These are phyloP conservation scores for Boletus sp. DNA, from an alignment of 768 basidiomycete species.

Conservation along the genomic window DNA sequence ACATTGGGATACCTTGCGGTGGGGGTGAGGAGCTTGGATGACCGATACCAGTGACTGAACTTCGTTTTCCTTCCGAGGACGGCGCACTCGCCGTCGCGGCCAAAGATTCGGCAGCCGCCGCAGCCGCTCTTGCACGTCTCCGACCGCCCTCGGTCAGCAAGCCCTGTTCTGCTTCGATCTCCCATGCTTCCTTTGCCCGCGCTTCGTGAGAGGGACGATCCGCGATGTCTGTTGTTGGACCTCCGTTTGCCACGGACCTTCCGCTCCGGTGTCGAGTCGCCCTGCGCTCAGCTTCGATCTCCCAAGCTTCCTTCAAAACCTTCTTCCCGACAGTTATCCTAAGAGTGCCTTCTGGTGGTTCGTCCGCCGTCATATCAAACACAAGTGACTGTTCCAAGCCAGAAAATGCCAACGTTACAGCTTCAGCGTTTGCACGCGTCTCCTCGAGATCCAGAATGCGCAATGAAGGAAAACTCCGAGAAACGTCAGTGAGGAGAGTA, in stretches of 20 bases:
- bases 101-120: constrained; percentile 35
- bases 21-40: constrained; percentile 27
- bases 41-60: constrained; percentile 19
- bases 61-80: constrained; percentile 18
- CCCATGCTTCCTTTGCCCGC: constrained; percentile 70
- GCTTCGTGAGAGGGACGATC: constrained; percentile 20
- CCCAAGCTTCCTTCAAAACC: constrained; percentile 75
- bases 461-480: constrained; percentile 48
- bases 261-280: constrained; percentile 38
- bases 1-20: constrained; percentile 18
- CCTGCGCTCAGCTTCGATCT: constrained; percentile 66
- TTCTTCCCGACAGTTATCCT: constrained; percentile 68
- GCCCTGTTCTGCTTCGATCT: constrained; percentile 75
- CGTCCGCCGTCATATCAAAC: constrained; percentile 54
- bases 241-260: constrained; percentile 28
- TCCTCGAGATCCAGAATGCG: constrained; percentile 64
- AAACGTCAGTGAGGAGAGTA: constrained; percentile 17
- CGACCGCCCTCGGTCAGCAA: constrained; percentile 72
- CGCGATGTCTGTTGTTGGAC: not conserved
- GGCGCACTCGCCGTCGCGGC: constrained; percentile 10
- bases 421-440: constrained; percentile 54
- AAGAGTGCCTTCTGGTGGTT: constrained; percentile 50
- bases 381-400: constrained; percentile 49
- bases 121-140: constrained; percentile 54
- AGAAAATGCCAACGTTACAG: constrained; percentile 44